Conservation (phyloP, 257 asterid genomes). For the Ilex aquifolium region DNA sequence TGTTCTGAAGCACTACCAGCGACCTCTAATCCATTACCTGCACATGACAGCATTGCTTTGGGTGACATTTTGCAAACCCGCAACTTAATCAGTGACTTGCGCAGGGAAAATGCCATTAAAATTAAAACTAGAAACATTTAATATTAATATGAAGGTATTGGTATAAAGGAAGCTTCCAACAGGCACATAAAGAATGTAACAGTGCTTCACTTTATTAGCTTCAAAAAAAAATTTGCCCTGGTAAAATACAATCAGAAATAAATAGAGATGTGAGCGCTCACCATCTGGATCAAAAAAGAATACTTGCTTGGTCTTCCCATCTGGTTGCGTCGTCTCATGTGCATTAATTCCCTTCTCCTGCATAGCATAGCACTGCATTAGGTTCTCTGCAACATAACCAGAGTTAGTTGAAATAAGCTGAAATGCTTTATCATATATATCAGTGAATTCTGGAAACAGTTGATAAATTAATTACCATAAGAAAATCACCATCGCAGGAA, state of each 20-base stretch:
- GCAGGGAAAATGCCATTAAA: background rate
- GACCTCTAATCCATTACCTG: conserved; percentile 91
- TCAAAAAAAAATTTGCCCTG: too few species aligned
- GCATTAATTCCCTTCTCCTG: conserved; percentile 71
- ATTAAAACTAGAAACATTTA: too few species aligned
- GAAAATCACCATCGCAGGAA: too few species aligned
- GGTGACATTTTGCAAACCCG: background rate
- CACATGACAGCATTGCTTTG: conserved; percentile 9
- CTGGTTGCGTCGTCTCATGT: conserved; percentile 51
- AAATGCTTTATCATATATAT: too few species aligned
- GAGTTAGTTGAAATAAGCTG: too few species aligned
- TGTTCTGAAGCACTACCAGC: conserved; percentile 37
- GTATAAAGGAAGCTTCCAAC: background rate
- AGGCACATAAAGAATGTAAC: too few species aligned
- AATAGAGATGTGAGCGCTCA: conserved; percentile 13
- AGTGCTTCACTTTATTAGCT: too few species aligned
- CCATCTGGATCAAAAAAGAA: conserved; percentile 98
- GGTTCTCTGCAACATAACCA: too few species aligned
- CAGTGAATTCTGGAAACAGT: too few species aligned
- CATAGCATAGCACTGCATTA: background rate
- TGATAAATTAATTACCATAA: too few species aligned
- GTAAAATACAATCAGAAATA: background rate
- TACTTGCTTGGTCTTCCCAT: conserved; percentile 67
- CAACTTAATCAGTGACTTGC: background rate
- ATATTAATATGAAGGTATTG: background rate